Evolutionary conservation across 805 yeast genomes (phyloP), one percentile per base, ranked within the genome.

Genomic region (Vanderwaltozyma tropicalis): DNA sequence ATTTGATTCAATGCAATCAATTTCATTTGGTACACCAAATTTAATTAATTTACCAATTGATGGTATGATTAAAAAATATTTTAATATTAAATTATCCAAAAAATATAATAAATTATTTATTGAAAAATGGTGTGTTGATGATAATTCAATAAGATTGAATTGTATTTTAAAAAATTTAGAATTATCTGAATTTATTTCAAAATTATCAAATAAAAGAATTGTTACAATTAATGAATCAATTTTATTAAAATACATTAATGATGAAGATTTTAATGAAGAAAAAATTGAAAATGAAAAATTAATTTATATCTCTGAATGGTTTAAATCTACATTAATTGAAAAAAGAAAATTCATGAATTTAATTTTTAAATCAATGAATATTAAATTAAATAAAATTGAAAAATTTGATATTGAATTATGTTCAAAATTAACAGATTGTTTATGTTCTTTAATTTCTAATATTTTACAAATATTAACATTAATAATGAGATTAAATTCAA

Each of bases 1-100:
- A 0, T 55, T 77, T 27, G 81, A 76, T 50, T 62, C 70, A n/a
- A 45, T 76, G 16, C 72, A 72, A 43, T 58, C 75, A 13, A 52
- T 76, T 20, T 63, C 71, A 17, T 74, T 67, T 57, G 82, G 81
- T 7, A 55, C 58, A 1, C 74, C 71, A 17, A 54, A 56, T 38
- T 37, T 59, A 33, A 48, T 58, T 17, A 51, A 49, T 30, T 49
- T 58, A 2, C 53, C 59, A 10, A 45, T 57, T 17, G 43, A 43
- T 15, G 50, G 46, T 1, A 29, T 43, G 8, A 40, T 48, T 15
- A 46, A 43, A 8, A 39, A 38, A 14, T 41, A 40, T 17, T 49
- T 51, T 25, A 36, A 29, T 36, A 21, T 34, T 27, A 14, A 40
- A 37, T 13, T 30, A 24, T 19, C 3, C 24, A 14, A 28, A 16